A percentile compares a stretch with the other conserved stretches of the same genome.
Evolutionary conservation across 2,329 filamentous ascomycete species (phyloP).

Genomic region (Lojkania enalia): DNA sequence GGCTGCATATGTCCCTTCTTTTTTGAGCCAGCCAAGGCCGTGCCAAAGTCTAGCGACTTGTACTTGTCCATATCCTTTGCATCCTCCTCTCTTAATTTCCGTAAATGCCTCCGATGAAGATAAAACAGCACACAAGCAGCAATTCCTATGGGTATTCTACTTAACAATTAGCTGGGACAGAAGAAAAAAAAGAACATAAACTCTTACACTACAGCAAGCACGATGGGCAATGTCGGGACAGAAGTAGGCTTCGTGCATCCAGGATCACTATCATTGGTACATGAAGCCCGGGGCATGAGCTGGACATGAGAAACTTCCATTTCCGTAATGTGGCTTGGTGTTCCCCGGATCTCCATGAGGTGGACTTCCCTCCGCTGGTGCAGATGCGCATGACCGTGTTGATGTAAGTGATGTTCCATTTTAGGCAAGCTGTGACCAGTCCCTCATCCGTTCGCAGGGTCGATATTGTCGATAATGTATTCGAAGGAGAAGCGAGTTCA

Average conservation of each 20-base stretch:
- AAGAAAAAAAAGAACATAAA: not conserved
- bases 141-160: conserved; percentile 73
- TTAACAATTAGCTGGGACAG: conserved; percentile 26
- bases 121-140: conserved; percentile 70
- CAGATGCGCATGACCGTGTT: conserved; percentile 35
- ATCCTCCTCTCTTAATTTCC: conserved; percentile 76
- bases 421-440: conserved; percentile 13
- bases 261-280: conserved; percentile 37
- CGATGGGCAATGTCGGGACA: conserved; percentile 38
- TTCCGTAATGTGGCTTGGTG: conserved; percentile 26
- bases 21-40: conserved; percentile 46
- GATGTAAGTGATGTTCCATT: conserved; percentile 35
- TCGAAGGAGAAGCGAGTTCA: conserved; percentile 18
- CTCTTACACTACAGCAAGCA: conserved; percentile 40
- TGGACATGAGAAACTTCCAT: conserved; percentile 30
- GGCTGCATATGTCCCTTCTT: conserved; percentile 49
- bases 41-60: conserved; percentile 88
- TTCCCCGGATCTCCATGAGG: conserved; percentile 15
- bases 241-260: conserved; percentile 43
- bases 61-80: conserved; percentile 75
- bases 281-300: conserved; percentile 33
- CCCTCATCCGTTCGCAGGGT: conserved; percentile 21
- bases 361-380: conserved; percentile 28
- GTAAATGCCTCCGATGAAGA: conserved; percentile 77
- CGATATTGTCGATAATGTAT: conserved; percentile 20